Percentiles rank a stretch among this genome's conserved stretches.
phyloP scores from a whole-genome alignment of 495 filamentous ascomycete genomes.

The Aspergillus coremiiformis region DNA sequence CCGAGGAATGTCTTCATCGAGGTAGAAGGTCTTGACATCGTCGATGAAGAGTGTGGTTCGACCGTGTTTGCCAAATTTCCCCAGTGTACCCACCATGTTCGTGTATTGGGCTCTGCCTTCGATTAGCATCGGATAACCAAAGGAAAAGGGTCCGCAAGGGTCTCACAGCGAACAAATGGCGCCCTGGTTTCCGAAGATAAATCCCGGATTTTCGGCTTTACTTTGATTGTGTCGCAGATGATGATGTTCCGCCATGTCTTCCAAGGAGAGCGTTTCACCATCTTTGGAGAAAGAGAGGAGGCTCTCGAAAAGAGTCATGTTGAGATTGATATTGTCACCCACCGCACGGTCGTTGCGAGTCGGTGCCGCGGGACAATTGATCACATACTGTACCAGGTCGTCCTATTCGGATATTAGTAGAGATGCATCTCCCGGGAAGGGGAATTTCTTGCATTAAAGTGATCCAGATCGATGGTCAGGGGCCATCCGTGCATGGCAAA shows the following conservation, averaged over 20 bases:
- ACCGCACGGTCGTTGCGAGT: slow-evolving; percentile 2
- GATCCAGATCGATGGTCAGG: not conserved
- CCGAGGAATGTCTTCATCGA: slow-evolving; percentile 1
- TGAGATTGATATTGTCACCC: slow-evolving; percentile 2
- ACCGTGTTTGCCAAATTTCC: not conserved
- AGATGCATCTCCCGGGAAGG: not conserved
- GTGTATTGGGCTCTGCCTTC: not conserved
- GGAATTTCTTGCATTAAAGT: not conserved
- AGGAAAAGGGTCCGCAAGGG: not conserved
- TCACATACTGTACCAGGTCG: slow-evolving; percentile 1
- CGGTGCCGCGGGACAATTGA: slow-evolving; percentile 2
- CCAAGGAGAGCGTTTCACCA: not conserved
- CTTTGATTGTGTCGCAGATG: slow-evolving; percentile 2
- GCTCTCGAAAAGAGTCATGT: slow-evolving; percentile 4
- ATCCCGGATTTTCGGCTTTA: slow-evolving; percentile 1
- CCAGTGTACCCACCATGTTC: slow-evolving; percentile 2
- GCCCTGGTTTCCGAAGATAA: slow-evolving; percentile 2
- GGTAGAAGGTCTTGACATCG: slow-evolving; percentile 3
- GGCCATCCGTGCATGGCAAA: slow-evolving; percentile 3
- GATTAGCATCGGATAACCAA: too few species aligned
- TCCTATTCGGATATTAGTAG: not conserved
- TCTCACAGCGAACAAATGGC: slow-evolving; percentile 2
- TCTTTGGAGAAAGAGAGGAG: slow-evolving; percentile 2
- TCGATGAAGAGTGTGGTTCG: not conserved
- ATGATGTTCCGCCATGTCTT: slow-evolving; percentile 5